Conservation (phyloP, 2,329 filamentous ascomycete genomes). For the Sporothrix humicola region DNA sequence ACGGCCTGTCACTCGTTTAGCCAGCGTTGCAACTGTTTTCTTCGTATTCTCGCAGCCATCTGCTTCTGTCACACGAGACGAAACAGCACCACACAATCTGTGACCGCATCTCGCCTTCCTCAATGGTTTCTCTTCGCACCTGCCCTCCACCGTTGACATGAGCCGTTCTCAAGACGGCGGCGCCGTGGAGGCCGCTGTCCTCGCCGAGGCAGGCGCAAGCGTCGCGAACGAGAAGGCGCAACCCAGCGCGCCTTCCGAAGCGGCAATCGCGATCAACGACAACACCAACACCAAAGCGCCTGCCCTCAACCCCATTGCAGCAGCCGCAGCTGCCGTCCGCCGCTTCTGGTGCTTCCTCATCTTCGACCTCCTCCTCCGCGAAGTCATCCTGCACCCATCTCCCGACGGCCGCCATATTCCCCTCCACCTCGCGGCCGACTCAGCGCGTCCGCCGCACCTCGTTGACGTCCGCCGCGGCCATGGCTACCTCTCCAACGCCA, state of each 20-base stretch:
- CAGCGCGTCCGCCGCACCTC: constrained; percentile 43
- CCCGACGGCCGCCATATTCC: constrained; percentile 42
- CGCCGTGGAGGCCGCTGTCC: background rate
- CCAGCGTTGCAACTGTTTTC: background rate
- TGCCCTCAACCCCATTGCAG: background rate
- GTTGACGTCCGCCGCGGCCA: constrained; percentile 59
- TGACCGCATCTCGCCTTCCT: background rate
- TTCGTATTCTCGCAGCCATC: background rate
- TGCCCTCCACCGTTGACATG: constrained; percentile 19
- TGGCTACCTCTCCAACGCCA: constrained; percentile 64
- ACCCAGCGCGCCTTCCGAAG: background rate
- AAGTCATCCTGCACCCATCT: constrained; percentile 39
- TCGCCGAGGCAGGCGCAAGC: constrained; percentile 14
- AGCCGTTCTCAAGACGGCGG: constrained; percentile 22
- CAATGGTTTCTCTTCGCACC: constrained; percentile 5
- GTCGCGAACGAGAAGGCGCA: background rate
- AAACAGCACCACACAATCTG: background rate
- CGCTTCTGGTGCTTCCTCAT: constrained; percentile 49
- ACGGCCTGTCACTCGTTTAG: constrained; percentile 16
- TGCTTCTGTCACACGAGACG: background rate
- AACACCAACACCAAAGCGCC: constrained; percentile 2
- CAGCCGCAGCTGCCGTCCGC: constrained; percentile 22
- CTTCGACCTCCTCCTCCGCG: constrained; percentile 48
- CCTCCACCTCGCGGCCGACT: constrained; percentile 46
- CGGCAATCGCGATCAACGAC: constrained; percentile 13